Percentiles rank a stretch among this genome's conserved stretches.
phyloP scores from a whole-genome alignment of 176 grass and related monocot species.

The Zea luxurians region DNA sequence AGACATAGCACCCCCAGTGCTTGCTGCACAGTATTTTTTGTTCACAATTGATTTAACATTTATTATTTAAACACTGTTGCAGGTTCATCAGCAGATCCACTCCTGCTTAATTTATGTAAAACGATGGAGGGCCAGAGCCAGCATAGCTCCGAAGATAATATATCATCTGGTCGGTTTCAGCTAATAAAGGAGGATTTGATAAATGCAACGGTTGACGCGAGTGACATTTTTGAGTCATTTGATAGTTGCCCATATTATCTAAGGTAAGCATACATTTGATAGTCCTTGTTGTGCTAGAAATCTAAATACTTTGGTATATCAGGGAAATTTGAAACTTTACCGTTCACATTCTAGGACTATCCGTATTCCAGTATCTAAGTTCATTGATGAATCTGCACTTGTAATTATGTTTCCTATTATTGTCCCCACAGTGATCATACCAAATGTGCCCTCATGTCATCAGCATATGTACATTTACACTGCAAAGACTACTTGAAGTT shows the following conservation, averaged over 20 bases:
- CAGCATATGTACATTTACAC: constrained; percentile 83
- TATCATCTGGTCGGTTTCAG: constrained; percentile 39
- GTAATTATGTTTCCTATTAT: constrained; percentile 33
- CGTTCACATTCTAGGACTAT: not conserved
- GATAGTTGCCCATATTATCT: constrained; percentile 91
- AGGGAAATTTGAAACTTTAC: not conserved
- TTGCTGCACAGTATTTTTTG: not conserved
- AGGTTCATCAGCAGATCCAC: constrained; percentile 47
- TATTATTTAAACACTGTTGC: constrained; percentile 34
- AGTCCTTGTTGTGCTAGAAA: not conserved
- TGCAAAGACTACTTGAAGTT: constrained; percentile 80
- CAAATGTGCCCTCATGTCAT: constrained; percentile 69
- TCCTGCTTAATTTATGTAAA: constrained; percentile 43
- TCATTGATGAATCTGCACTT: not conserved
- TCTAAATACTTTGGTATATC: not conserved
- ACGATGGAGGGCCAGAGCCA: constrained; percentile 36
- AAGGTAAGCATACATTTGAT: constrained; percentile 51
- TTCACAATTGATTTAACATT: not conserved
- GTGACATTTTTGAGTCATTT: constrained; percentile 70
- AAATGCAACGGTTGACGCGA: constrained; percentile 58
- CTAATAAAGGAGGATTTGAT: constrained; percentile 72
- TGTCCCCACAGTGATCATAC: constrained; percentile 66
- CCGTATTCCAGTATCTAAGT: not conserved
- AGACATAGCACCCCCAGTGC: not conserved
- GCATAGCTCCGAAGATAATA: constrained; percentile 48